Evolutionary conservation across 2,329 filamentous ascomycete species (phyloP).

Genomic region (Exophiala aquamarina): DNA sequence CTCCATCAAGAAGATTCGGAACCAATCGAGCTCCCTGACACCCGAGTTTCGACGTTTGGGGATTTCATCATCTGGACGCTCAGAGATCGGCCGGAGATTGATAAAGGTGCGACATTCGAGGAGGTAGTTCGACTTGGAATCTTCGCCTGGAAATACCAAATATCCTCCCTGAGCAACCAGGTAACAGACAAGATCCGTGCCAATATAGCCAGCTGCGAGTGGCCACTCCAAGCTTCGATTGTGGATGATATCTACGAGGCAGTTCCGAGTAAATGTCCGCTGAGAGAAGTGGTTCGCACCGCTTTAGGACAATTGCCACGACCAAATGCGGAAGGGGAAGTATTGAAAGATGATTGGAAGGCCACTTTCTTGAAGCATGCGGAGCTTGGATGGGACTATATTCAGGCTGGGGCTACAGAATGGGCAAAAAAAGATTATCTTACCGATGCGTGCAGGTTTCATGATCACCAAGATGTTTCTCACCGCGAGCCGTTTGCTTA

Average conservation of each 20-base stretch:
- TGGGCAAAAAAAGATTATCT: slow-evolving; percentile 22
- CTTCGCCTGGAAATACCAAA: slow-evolving; percentile 20
- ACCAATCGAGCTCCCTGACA: slow-evolving; percentile 9
- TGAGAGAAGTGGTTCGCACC: slow-evolving; percentile 21
- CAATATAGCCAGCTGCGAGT: slow-evolving; percentile 19
- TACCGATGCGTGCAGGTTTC: slow-evolving; percentile 17
- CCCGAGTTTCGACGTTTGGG: slow-evolving; percentile 10
- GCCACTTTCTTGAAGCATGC: slow-evolving; percentile 16
- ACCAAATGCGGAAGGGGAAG: slow-evolving; percentile 2
- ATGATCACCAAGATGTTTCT: slow-evolving; percentile 18
- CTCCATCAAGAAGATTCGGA: neutral
- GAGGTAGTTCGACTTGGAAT: slow-evolving; percentile 18
- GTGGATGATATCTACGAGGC: slow-evolving; percentile 22
- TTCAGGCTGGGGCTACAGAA: slow-evolving; percentile 13
- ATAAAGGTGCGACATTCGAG: slow-evolving; percentile 10
- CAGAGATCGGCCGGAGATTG: slow-evolving; percentile 10
- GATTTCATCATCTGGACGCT: slow-evolving; percentile 23
- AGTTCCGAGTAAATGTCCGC: slow-evolving; percentile 9
- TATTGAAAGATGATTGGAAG: slow-evolving; percentile 17
- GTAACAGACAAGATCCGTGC: slow-evolving; percentile 19
- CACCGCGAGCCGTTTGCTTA: neutral
- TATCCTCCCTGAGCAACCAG: slow-evolving; percentile 23
- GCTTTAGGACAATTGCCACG: slow-evolving; percentile 17
- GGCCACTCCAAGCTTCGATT: slow-evolving; percentile 14
- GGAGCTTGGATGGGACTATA: slow-evolving; percentile 19